phyloP scores from a whole-genome alignment of 768 basidiomycete genomes.

The Amanita rubescens region DNA sequence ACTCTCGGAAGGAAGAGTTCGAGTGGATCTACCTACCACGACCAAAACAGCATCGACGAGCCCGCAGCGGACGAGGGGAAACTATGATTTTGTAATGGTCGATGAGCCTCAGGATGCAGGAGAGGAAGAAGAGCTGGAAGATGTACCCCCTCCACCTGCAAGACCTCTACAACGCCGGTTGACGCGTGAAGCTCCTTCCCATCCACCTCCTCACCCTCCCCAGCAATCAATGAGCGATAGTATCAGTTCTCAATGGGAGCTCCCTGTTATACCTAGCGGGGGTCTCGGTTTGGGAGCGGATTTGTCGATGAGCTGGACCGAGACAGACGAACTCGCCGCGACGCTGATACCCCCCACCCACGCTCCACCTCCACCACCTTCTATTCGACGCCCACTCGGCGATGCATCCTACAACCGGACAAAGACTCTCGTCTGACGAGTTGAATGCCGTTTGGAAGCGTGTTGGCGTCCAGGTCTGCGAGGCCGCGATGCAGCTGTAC shows the following conservation, averaged over 20 bases:
- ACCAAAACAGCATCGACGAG: neutral
- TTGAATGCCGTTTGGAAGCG: conserved; percentile 64
- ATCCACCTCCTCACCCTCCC: conserved; percentile 17
- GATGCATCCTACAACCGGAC: conserved; percentile 19
- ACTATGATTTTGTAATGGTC: conserved; percentile 58
- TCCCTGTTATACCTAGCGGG: conserved; percentile 51
- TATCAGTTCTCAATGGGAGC: conserved; percentile 54
- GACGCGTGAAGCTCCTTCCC: conserved; percentile 27
- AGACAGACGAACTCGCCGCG: conserved; percentile 30
- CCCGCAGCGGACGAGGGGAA: conserved; percentile 14
- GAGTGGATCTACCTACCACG: conserved; percentile 1
- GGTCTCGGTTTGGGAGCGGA: conserved; percentile 46
- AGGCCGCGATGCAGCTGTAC: conserved; percentile 57
- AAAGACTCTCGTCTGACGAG: conserved; percentile 49
- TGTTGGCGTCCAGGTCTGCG: conserved; percentile 68
- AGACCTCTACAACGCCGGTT: conserved; percentile 33
- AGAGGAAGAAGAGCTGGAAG: conserved; percentile 24
- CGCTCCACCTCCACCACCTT: conserved; percentile 15
- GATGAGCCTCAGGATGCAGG: conserved; percentile 35
- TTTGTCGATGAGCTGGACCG: conserved; percentile 59
- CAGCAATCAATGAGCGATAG: conserved; percentile 25
- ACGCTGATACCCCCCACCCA: conserved; percentile 3
- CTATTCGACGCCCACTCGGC: conserved; percentile 13
- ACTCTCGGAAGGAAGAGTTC: conserved; percentile 10
- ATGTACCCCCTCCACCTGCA: conserved; percentile 33